Base-by-base conservation (phyloP, 352 stramenopile genomes). In the Phytopythium oedochilum region DNA sequence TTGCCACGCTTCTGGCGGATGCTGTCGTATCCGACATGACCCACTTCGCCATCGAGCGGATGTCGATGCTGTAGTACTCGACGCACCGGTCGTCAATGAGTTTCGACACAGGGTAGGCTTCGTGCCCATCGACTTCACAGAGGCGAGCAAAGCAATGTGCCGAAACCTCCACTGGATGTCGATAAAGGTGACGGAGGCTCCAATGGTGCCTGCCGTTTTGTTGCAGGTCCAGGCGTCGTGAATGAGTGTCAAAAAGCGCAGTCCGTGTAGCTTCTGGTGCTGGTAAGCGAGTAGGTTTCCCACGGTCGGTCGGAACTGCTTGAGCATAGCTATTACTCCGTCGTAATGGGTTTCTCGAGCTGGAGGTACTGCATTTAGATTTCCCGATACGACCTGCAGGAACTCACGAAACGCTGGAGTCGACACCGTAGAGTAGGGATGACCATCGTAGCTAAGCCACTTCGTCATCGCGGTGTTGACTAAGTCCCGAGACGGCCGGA, bases 141-240 rank as follows among this genome's bases (percentile, higher is more conserved):
- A 36, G 2, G 18, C 34, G 1, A 55, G 18, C 15, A 55, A 17
- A 5, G 48, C 48, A 18, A 55, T 55, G 12, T 45, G 31, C 8
- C 20, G 48, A 11, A 55, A 55, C 1, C 1, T 26, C 48, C 48
- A 55, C 20, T 39, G 34, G n/a, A 46, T 32, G 36, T 55, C 48
- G 20, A 55, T 45, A 26, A 45, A 55, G 5, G 48, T 34, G 22
- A 49, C 23, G 2, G 23, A 43, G 2, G 34, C 48, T 1, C 48
- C 32, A 10, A 55, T 55, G 8, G 45, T 11, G 1, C 48, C 34
- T 1, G 17, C 2, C n/a, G 3, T 42, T 10, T 44, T 55, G 48
- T 42, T 44, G 31, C 32, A 20, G 4, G 42, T 49, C 42, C 23
- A 49, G 0, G 42, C 42, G 15, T 49, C 42, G 12, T 49, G 42